Evolutionary conservation across 2,329 filamentous ascomycete species (phyloP), one percentile per base, ranked within the genome.

Genomic region (Paraphoma sp.): DNA sequence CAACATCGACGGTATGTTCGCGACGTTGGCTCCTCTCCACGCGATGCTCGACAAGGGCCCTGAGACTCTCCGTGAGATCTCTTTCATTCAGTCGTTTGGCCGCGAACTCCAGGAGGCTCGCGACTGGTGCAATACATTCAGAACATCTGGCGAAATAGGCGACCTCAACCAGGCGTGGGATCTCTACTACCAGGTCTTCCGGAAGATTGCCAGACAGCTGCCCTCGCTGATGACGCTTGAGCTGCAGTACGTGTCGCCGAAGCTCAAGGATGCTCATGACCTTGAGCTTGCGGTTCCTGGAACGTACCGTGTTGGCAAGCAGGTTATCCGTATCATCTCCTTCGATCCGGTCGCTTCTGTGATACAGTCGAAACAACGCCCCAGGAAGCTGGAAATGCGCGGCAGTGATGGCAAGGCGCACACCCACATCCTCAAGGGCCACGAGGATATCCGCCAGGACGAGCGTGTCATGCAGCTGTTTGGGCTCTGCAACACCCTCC

Each of bases 391-490:
- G 68, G 92, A 89, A 56, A 86, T 95, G 69, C 89, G 88, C 71
- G 96, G 94, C 59, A 97, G 92, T 70, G 94, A 99, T 73, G 95
- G 95, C 55, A 87, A 86, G 59, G 86, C 87, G 3, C 97, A 97
- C 75, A 89, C 92, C 48, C 98, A 97, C 80, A 79, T 92, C 56
- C 86, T 99, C 69, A 99, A 99, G 82, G 95, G 95, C n/a, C 96
- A 99, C 71, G 95, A 99, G 79, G 95, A 99, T 81, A 97, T 99
- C 64, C 90, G 95, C 57, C 95, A 99, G 78, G 95, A 99, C 72
- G 95, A 99, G 79, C 89, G 96, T 79, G 95, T 99, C 66, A 99
- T 99, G 96, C 95, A 99, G 78, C 86, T 99, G 36, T 99, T 99
- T 73, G 95, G 95, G 41, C 86, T 99, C 12, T 95, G 94, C 80